phyloP scores from a whole-genome alignment of 129 eudicot species.

The Silybum marianum region DNA sequence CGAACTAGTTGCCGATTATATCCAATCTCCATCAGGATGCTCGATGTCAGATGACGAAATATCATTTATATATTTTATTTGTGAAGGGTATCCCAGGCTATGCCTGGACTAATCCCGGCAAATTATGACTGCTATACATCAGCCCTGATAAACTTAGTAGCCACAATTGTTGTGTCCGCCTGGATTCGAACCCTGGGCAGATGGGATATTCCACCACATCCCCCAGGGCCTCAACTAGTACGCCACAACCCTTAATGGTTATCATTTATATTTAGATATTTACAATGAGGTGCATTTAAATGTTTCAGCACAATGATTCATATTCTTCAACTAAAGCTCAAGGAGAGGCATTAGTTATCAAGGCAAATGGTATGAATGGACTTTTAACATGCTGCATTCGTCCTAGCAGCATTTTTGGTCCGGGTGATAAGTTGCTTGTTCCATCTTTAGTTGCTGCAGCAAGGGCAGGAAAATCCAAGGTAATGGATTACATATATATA shows the following conservation, averaged over 20 bases:
- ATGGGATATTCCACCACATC: too few relatives aligned
- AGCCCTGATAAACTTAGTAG: too few relatives aligned
- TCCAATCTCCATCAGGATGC: not conserved
- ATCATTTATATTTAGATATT: not conserved
- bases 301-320: conserved; percentile 76
- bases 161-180: too few relatives aligned
- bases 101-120: too few relatives aligned
- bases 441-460: conserved; percentile 89
- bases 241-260: too few relatives aligned
- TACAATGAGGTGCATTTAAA: not conserved
- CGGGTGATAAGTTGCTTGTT: conserved; percentile 88
- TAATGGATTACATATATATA: conserved; percentile 32
- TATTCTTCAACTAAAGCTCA: conserved; percentile 95
- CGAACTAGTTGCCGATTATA: not conserved
- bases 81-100: too few relatives aligned
- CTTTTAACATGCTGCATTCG: conserved; percentile 90
- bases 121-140: too few relatives aligned
- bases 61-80: not conserved
- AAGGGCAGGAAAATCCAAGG: conserved; percentile 87
- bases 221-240: too few relatives aligned
- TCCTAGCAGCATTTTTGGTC: conserved; percentile 96
- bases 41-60: not conserved
- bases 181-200: too few relatives aligned
- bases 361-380: conserved; percentile 85
- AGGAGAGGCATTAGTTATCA: conserved; percentile 92